Evolutionary conservation across 108 stramenopile species (phyloP).

Genomic region (Cyclotella atomus): DNA sequence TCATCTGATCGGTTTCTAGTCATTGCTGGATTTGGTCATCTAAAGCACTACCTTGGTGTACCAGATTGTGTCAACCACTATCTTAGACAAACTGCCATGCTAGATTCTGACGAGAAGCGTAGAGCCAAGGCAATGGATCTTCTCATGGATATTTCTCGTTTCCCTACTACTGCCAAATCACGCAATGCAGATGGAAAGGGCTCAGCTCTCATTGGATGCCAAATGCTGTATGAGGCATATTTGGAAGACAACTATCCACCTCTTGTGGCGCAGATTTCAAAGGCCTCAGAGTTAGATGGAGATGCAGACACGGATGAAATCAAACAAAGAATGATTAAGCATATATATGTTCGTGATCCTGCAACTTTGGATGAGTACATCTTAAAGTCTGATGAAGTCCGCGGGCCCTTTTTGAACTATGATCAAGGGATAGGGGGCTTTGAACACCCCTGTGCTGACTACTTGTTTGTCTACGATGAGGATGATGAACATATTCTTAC

Average conservation of each 20-base stretch:
- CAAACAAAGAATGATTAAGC: slow-evolving; percentile 26
- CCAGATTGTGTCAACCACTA: slow-evolving; percentile 36
- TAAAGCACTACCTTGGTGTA: slow-evolving; percentile 40
- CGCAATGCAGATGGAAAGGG: slow-evolving; percentile 13
- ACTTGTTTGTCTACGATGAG: slow-evolving; percentile 47
- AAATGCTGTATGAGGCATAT: slow-evolving; percentile 49
- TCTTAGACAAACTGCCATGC: slow-evolving; percentile 13
- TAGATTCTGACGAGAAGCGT: not conserved
- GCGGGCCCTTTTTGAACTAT: slow-evolving; percentile 25
- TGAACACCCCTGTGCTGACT: slow-evolving; percentile 43
- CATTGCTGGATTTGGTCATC: slow-evolving; percentile 40
- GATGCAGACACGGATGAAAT: slow-evolving; percentile 12
- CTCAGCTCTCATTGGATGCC: slow-evolving; percentile 37
- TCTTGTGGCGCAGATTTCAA: slow-evolving; percentile 5
- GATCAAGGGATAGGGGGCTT: slow-evolving; percentile 29
- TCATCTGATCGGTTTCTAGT: slow-evolving; percentile 31
- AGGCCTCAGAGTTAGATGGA: slow-evolving; percentile 5
- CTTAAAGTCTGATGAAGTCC: slow-evolving; percentile 25
- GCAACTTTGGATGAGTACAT: slow-evolving; percentile 27
- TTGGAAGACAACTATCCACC: slow-evolving; percentile 44
- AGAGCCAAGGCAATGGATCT: slow-evolving; percentile 27
- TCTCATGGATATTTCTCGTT: slow-evolving; percentile 17
- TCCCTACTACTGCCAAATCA: not conserved
- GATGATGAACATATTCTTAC: slow-evolving; percentile 41
- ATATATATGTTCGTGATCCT: slow-evolving; percentile 37